These are phyloP conservation scores for Barnettozyma wickerhamii DNA, from an alignment of 805 yeast species.

Conservation along the genomic window DNA sequence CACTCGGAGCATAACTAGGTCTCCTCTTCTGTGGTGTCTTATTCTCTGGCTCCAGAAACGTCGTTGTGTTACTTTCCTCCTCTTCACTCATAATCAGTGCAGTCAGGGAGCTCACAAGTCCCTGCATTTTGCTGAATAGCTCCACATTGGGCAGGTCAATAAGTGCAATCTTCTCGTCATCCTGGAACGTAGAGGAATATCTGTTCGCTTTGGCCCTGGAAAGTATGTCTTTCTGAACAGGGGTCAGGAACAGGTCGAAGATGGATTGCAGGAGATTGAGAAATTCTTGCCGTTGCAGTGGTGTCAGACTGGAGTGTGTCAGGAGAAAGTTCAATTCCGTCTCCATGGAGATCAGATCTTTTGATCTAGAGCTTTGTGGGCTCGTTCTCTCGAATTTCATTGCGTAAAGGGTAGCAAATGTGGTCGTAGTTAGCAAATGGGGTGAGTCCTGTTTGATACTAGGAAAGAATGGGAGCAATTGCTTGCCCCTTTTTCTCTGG, in stretches of 20 bases:
- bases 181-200: neutral
- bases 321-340: constrained; percentile 24
- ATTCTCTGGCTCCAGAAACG: constrained; percentile 4
- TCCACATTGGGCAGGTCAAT: constrained; percentile 26
- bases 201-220: neutral
- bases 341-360: constrained; percentile 30
- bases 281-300: constrained; percentile 19
- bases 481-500: no score
- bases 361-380: constrained; percentile 15
- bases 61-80: constrained; percentile 9
- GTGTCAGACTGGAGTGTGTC: constrained; percentile 13
- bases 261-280: constrained; percentile 18
- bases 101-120: constrained; percentile 28
- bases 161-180: constrained; percentile 13
- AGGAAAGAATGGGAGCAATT: no score
- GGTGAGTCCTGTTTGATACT: no score
- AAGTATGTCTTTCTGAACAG: constrained; percentile 8
- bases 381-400: neutral
- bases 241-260: constrained; percentile 27
- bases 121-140: constrained; percentile 30
- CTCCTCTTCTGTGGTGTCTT: neutral
- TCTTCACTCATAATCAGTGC: constrained; percentile 28
- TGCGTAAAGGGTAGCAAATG: neutral
- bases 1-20: neutral
- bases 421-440: neutral